Conservation (phyloP, 805 yeast species). For the Saccharomycopsis fodiens region DNA sequence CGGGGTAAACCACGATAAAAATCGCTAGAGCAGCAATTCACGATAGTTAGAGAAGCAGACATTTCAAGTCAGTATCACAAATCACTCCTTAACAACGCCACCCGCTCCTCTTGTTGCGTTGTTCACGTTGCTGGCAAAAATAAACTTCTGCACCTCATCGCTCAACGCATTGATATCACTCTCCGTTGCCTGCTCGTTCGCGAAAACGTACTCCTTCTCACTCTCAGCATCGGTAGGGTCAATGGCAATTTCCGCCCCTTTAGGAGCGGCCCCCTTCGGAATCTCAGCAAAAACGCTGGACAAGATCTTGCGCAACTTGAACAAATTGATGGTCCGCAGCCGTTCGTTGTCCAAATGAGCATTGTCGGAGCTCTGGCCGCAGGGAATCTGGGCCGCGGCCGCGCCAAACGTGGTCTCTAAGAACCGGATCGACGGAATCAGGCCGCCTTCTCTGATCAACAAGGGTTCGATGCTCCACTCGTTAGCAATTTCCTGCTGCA, state of each 20-base stretch:
- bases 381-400: slow-evolving; percentile 91
- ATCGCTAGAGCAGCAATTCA: no score
- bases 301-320: slow-evolving; percentile 62
- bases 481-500: slow-evolving; percentile 50
- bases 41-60: no score
- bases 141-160: background rate
- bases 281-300: slow-evolving; percentile 42
- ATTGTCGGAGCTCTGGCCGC: slow-evolving; percentile 92
- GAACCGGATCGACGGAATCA: slow-evolving; percentile 84
- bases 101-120: no score
- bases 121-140: no score
- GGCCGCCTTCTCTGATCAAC: slow-evolving; percentile 92
- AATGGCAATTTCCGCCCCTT: background rate
- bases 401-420: slow-evolving; percentile 77
- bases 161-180: background rate
- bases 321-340: slow-evolving; percentile 67
- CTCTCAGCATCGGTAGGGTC: background rate
- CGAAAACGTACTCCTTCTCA: background rate
- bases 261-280: slow-evolving; percentile 20
- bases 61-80: no score
- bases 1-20: no score
- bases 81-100: no score
- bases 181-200: background rate
- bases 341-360: slow-evolving; percentile 91
- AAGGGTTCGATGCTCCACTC: slow-evolving; percentile 83